Evolutionary conservation across 2,329 filamentous ascomycete genomes (phyloP).

Genomic region (Ophiostoma montium): DNA sequence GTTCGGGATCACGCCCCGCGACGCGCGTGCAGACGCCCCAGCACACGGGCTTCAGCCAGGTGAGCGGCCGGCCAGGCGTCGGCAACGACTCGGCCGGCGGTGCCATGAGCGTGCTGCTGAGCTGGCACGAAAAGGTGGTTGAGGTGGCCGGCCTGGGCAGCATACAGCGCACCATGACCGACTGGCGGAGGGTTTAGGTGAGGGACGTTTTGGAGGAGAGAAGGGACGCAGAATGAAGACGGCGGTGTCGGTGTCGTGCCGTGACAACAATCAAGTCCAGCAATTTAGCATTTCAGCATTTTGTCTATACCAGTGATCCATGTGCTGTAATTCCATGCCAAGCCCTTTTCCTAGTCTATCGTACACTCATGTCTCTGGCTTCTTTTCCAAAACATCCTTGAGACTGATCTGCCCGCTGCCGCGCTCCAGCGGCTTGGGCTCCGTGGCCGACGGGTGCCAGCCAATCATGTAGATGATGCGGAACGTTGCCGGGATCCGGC

Average conservation of each 20-base stretch:
- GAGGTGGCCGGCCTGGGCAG: constrained; percentile 84
- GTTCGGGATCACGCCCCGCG: constrained; percentile 28
- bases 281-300: neutral
- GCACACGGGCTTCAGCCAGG: constrained; percentile 77
- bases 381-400: constrained; percentile 57
- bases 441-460: constrained; percentile 74
- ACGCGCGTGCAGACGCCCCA: constrained; percentile 49
- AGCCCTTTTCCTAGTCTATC: too few species aligned
- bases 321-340: neutral
- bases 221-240: neutral
- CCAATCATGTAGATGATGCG: constrained; percentile 97
- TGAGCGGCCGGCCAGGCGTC: constrained; percentile 39
- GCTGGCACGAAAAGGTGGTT: constrained; percentile 98
- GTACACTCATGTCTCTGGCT: constrained; percentile 17
- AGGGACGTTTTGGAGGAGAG: neutral
- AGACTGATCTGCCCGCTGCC: constrained; percentile 80
- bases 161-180: constrained; percentile 90
- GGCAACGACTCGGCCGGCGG: constrained; percentile 59
- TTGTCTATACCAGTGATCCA: neutral
- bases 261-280: too few species aligned
- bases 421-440: constrained; percentile 65
- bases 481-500: constrained; percentile 75
- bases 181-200: constrained; percentile 75
- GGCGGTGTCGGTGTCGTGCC: too few species aligned
- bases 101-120: constrained; percentile 90